A percentile compares a stretch with the other conserved stretches of the same genome.
Conservation (phyloP, 2,329 filamentous ascomycete genomes). For the Fusarium pseudoanthophilum region DNA sequence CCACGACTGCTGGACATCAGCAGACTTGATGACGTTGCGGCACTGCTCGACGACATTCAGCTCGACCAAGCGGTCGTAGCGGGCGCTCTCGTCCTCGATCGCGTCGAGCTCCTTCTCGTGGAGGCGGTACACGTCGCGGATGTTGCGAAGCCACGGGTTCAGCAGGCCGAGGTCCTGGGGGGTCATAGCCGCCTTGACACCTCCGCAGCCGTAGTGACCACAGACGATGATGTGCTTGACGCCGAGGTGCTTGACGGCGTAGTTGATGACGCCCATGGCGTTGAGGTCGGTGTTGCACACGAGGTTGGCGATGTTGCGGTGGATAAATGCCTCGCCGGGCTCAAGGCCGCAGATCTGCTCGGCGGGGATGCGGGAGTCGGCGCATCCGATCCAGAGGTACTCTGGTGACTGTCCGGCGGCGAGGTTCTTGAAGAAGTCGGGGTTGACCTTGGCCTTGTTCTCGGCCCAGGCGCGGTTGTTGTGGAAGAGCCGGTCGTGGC, state of each 20-base stretch:
- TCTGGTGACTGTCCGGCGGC: conserved; percentile 73
- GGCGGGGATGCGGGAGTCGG: conserved; percentile 90
- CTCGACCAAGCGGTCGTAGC: conserved; percentile 79
- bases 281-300: conserved; percentile 83
- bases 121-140: conserved; percentile 78
- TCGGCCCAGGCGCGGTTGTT: conserved; percentile 75
- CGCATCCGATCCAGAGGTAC: conserved; percentile 90
- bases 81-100: conserved; percentile 66
- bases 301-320: conserved; percentile 95
- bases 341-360: conserved; percentile 84
- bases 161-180: conserved; percentile 75
- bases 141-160: conserved; percentile 80
- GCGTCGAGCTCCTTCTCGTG: conserved; percentile 76
- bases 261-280: conserved; percentile 85
- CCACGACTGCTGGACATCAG: conserved; percentile 79
- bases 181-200: conserved; percentile 79
- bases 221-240: conserved; percentile 85
- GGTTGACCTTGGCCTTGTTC: conserved; percentile 66
- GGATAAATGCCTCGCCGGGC: conserved; percentile 92
- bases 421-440: conserved; percentile 73
- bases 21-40: conserved; percentile 81
- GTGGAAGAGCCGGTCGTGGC: conserved; percentile 75
- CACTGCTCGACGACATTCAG: conserved; percentile 85
- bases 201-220: conserved; percentile 82
- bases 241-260: conserved; percentile 82